Percentiles rank a stretch among this genome's conserved stretches.
These are phyloP conservation scores for Rhizopus sp. DNA, from an alignment of 371 early-diverging fungal genomes.

Conservation along the genomic window DNA sequence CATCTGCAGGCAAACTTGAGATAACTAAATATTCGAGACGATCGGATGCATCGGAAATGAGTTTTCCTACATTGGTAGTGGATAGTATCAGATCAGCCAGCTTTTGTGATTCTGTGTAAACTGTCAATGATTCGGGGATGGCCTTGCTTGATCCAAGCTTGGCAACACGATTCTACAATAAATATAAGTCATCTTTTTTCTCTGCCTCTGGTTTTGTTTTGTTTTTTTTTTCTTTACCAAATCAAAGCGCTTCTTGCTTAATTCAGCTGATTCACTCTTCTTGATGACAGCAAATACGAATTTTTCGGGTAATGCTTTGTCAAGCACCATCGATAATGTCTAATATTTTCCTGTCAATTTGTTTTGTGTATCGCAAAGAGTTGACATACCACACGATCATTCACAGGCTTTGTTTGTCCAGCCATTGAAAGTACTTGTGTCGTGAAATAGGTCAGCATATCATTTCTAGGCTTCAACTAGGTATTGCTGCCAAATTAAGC, in stretches of 20 bases:
- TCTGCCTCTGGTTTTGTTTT: background rate
- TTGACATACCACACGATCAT: slow-evolving; percentile 38
- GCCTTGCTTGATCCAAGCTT: slow-evolving; percentile 25
- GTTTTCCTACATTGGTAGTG: slow-evolving; percentile 31
- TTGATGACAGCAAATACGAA: slow-evolving; percentile 73
- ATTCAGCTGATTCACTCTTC: slow-evolving; percentile 47
- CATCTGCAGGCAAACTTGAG: slow-evolving; percentile 52
- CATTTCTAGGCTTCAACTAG: slow-evolving; percentile 50
- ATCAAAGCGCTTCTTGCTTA: slow-evolving; percentile 67
- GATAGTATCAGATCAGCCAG: slow-evolving; percentile 40
- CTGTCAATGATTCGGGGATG: slow-evolving; percentile 25
- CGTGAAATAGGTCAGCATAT: slow-evolving; percentile 33
- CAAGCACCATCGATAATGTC: slow-evolving; percentile 37
- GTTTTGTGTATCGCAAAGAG: background rate
- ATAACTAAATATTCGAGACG: slow-evolving; percentile 42
- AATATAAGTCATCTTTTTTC: background rate
- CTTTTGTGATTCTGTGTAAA: slow-evolving; percentile 47
- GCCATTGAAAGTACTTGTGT: slow-evolving; percentile 22
- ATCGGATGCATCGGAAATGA: slow-evolving; percentile 39
- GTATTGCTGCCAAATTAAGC: too few species aligned
- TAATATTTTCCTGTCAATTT: background rate
- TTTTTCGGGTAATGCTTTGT: slow-evolving; percentile 45
- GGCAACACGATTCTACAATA: slow-evolving; percentile 18
- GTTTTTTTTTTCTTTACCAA: slow-evolving; percentile 39
- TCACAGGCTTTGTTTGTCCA: slow-evolving; percentile 27